Conservation (phyloP, 208 protist species). For the Crithidia expoeki region DNA sequence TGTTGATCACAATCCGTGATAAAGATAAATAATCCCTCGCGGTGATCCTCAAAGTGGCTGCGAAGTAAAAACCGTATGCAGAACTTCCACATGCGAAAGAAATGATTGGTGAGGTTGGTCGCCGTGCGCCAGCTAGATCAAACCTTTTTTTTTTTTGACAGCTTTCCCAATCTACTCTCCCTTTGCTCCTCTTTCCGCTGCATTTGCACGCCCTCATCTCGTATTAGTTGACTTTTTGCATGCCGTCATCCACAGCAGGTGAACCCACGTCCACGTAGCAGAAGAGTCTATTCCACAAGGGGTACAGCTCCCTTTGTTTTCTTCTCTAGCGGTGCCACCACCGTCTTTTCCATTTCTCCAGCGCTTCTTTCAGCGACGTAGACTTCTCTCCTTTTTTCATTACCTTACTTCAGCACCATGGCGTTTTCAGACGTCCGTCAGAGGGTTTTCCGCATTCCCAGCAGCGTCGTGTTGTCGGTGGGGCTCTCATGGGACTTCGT, state of each 20-base stretch:
- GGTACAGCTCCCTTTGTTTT: background rate
- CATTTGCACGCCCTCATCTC: too few relatives aligned
- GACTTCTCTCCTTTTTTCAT: background rate
- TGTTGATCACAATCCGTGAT: too few relatives aligned
- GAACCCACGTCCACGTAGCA: background rate
- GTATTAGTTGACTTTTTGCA: constrained; percentile 3
- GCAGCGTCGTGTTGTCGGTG: constrained; percentile 64
- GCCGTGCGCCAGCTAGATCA: too few relatives aligned
- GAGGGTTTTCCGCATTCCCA: constrained; percentile 82
- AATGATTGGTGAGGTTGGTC: too few relatives aligned
- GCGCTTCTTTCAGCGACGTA: background rate
- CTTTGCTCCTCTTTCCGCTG: constrained; percentile 10
- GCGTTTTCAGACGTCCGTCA: constrained; percentile 70
- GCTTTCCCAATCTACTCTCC: constrained; percentile 7
- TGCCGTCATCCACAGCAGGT: background rate
- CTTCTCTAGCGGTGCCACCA: background rate
- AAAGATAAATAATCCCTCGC: too few relatives aligned
- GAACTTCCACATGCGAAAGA: too few relatives aligned
- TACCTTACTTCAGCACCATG: constrained; percentile 17
- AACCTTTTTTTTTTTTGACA: too few relatives aligned
- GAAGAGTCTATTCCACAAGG: too few relatives aligned
- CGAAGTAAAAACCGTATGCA: too few relatives aligned
- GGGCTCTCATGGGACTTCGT: constrained; percentile 83
- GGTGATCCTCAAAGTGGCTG: too few relatives aligned
- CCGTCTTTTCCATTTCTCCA: background rate